Conservation (phyloP, 352 stramenopile genomes). For the Phytopythium boreale region DNA sequence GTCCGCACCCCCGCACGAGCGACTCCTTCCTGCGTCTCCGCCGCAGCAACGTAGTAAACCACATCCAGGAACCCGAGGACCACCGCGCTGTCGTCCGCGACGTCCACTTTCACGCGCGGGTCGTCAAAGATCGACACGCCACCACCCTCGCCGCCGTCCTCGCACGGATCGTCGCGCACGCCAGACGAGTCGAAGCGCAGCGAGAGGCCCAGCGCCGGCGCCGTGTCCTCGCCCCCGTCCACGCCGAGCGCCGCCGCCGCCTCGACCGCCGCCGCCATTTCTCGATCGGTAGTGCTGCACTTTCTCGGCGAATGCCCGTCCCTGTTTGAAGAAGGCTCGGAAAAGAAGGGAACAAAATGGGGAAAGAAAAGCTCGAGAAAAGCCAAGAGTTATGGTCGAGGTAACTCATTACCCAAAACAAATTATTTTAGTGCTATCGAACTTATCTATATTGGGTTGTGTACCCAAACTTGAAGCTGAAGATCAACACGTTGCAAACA, state of each 20-base stretch:
- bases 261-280: neutral
- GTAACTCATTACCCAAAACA: neutral
- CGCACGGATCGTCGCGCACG: constrained; percentile 6
- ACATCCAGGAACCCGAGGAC: constrained; percentile 34
- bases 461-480: neutral
- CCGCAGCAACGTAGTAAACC: constrained; percentile 25
- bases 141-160: neutral
- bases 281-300: neutral
- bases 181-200: constrained; percentile 24
- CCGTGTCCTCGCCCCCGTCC: constrained; percentile 7
- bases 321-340: constrained; percentile 1
- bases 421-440: neutral
- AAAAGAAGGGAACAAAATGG: too few species aligned
- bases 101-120: constrained; percentile 41
- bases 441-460: neutral
- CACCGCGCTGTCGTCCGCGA: constrained; percentile 45
- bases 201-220: constrained; percentile 18
- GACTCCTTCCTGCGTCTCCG: neutral
- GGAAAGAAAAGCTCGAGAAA: neutral
- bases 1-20: constrained; percentile 3
- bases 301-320: neutral
- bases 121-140: constrained; percentile 40
- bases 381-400: neutral
- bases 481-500: neutral
- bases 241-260: neutral